A percentile compares a stretch with the other conserved stretches of the same genome.
Conservation (phyloP, 176 grass and related monocot genomes). For the Cymbopogon citratus region DNA sequence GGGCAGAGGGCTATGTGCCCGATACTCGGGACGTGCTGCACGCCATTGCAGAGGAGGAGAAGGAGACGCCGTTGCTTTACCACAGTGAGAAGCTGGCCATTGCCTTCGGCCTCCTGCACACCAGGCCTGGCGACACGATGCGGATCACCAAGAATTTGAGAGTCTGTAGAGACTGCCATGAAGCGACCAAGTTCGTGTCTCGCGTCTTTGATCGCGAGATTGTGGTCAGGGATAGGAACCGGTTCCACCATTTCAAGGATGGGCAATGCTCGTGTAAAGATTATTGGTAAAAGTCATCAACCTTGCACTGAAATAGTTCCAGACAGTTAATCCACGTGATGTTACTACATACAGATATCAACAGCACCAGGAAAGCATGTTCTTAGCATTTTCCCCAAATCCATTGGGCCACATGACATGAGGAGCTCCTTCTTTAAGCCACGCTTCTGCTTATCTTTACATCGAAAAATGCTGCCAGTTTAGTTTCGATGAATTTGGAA, state of each 20-base stretch:
- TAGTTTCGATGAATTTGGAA: too few relatives aligned
- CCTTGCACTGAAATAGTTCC: too few relatives aligned
- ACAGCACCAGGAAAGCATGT: too few relatives aligned
- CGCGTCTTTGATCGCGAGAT: constrained; percentile 59
- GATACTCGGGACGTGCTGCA: constrained; percentile 49
- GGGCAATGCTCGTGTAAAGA: constrained; percentile 77
- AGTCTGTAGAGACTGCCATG: constrained; percentile 69
- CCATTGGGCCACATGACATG: too few relatives aligned
- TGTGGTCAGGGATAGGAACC: constrained; percentile 67
- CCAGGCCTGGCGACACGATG: constrained; percentile 27
- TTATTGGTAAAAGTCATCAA: constrained; percentile 54
- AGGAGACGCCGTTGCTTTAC: constrained; percentile 50
- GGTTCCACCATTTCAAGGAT: constrained; percentile 75
- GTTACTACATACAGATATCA: too few relatives aligned
- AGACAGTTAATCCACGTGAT: too few relatives aligned
- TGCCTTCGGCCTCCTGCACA: constrained; percentile 64
- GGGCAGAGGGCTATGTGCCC: constrained; percentile 40
- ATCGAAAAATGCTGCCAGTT: too few relatives aligned
- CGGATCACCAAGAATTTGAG: constrained; percentile 69
- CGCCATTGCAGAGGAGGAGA: constrained; percentile 37
- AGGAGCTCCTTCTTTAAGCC: too few relatives aligned
- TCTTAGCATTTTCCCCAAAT: too few relatives aligned
- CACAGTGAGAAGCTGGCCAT: constrained; percentile 94
- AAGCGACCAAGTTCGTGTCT: constrained; percentile 55
- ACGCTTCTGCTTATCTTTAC: too few relatives aligned